phyloP scores from a whole-genome alignment of 495 filamentous ascomycete species.

The Lepraria neglecta region DNA sequence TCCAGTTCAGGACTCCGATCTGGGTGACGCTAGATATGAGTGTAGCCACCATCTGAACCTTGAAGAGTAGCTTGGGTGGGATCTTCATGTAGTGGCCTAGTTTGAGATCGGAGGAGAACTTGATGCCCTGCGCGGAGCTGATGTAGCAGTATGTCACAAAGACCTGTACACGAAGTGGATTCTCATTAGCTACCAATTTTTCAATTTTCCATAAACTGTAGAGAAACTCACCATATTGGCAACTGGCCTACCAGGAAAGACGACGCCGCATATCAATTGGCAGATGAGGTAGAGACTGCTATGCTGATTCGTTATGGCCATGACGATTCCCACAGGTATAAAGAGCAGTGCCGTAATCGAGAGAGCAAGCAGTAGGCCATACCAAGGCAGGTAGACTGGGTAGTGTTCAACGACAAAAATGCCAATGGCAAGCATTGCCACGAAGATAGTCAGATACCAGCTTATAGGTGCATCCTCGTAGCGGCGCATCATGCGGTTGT shows the following conservation, averaged over 20 bases:
- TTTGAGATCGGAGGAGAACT: conserved; percentile 81
- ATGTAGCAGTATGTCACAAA: conserved; percentile 84
- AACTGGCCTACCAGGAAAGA: conserved; percentile 75
- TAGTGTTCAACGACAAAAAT: conserved; percentile 84
- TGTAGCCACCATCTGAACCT: conserved; percentile 74
- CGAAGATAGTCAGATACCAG: conserved; percentile 68
- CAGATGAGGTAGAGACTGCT: conserved; percentile 72
- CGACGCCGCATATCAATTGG: conserved; percentile 69
- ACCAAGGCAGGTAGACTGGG: conserved; percentile 69
- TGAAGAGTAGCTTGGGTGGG: conserved; percentile 71
- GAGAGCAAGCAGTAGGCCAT: conserved; percentile 68
- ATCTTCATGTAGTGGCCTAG: conserved; percentile 94
- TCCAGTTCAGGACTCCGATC: conserved; percentile 81
- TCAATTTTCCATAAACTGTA: neutral
- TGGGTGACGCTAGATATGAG: conserved; percentile 73
- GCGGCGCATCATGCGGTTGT: conserved; percentile 67
- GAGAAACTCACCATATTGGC: conserved; percentile 59
- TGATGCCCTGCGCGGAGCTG: conserved; percentile 74
- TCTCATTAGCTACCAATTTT: neutral
- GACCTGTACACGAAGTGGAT: conserved; percentile 28
- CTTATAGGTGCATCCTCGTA: conserved; percentile 68
- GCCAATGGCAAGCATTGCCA: conserved; percentile 63
- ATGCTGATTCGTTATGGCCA: conserved; percentile 80
- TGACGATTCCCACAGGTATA: conserved; percentile 76
- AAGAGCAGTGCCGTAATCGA: conserved; percentile 66